Base-by-base conservation (phyloP, 495 filamentous ascomycete species). In the Penicillium fimorum region DNA sequence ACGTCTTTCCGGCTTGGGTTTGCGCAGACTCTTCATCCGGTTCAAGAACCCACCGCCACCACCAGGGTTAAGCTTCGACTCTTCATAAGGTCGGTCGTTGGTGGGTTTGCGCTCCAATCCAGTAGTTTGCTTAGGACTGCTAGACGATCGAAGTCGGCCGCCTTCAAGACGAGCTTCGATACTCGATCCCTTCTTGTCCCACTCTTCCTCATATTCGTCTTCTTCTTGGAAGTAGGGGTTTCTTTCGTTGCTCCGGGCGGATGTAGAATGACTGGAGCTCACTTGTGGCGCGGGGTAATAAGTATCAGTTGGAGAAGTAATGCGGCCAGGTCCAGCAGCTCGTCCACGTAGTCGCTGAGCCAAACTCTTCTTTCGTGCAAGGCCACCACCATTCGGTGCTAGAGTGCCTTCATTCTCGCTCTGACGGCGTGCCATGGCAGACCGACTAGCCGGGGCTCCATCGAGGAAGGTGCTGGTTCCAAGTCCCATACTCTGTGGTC, bases 401-500 rank as follows among this genome's bases (percentile, higher is more conserved):
- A 69, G 56, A 13, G 62, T 76, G 12, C 66, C 66, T n/a, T 84
- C 80, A 27, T 72, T 74, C 59, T 92, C 89, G 53, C 79, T 84
- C 53, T 90, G 83, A 53, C 84, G 85, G 35, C 85, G 87, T 64
- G 91, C 85, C 57, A 97, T 92, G 20, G 90, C 93, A 13, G 86
- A 77, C 53, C 86, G 85, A 20, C 92, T 87, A 13, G 95, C 95
- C 5, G 92, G 94, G 3, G 95, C 87, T 25, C 95, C 95, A 60
- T 99, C 95, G 22, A 99, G 72, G 77, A 97, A 97, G 2, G 95
- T 99, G 51, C 90, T 96, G 10, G 92, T 95, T 50, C 95, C 95
- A 5, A 99, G 78, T 11, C 95, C 95, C 59, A 90, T 70, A 0
- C 82, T 89, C 70, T 94, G 85, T 45, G 90, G 82, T 11, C 94